phyloP scores from a whole-genome alignment of 495 filamentous ascomycete species.

The Usnea hakonensis region DNA sequence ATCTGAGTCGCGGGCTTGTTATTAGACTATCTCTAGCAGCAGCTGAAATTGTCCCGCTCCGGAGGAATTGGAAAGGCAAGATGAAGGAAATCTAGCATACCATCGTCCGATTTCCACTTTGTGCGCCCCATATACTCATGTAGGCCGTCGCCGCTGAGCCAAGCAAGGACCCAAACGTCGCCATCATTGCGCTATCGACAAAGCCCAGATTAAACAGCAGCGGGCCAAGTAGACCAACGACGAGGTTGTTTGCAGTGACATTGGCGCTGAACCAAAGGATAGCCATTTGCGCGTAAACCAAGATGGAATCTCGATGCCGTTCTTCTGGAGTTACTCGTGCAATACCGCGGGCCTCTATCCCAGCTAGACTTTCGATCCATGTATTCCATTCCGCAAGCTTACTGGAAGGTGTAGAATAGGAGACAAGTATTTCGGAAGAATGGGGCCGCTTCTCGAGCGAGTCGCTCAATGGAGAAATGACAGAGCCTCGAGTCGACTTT shows the following conservation, averaged over 20 bases:
- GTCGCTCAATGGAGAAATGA: not conserved
- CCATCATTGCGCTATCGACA: constrained; percentile 55
- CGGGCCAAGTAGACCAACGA: constrained; percentile 61
- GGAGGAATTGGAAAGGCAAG: not conserved
- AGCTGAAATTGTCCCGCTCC: not conserved
- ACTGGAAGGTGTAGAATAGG: constrained; percentile 6
- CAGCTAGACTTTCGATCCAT: constrained; percentile 35
- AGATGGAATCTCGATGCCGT: constrained; percentile 30
- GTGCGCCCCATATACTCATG: constrained; percentile 66
- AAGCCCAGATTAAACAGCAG: constrained; percentile 57
- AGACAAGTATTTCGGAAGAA: not conserved
- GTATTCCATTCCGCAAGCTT: constrained; percentile 26
- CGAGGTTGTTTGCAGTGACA: constrained; percentile 63
- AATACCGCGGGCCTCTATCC: constrained; percentile 62
- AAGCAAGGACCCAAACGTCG: constrained; percentile 53
- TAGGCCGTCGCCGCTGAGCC: constrained; percentile 57
- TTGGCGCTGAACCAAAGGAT: constrained; percentile 71
- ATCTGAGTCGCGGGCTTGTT: constrained; percentile 36
- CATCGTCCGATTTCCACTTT: constrained; percentile 56
- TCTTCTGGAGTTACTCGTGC: constrained; percentile 54
- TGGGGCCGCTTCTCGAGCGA: constrained; percentile 14
- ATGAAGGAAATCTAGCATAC: constrained; percentile 29
- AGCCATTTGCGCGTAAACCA: constrained; percentile 49
- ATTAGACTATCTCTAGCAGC: not conserved
- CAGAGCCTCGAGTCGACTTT: not conserved